Evolutionary conservation across 306 rosid species (phyloP), one percentile per base, ranked within the genome.

Genomic region (Fragaria nilgerrensis): DNA sequence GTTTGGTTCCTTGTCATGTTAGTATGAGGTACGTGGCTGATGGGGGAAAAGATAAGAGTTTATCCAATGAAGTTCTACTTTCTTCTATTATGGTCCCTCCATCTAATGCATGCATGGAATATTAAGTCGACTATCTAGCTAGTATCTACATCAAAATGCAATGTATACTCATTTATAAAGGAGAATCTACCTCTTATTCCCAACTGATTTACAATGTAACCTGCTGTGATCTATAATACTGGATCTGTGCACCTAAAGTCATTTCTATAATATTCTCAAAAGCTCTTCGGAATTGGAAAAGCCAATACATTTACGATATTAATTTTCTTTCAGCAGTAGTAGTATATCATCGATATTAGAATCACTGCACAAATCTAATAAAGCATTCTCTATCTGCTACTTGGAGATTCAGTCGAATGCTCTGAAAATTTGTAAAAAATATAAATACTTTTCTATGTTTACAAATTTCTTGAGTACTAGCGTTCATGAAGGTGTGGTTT

Each of bases 61-160:
- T 79, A 88, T 88, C 93, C 89, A 81, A 74, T 74, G 66, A 55
- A 71, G 59, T 78, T 75, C 86, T 82, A 79, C 80, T 75, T 78
- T 71, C 2, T 37, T 50, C 69, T 36, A 23, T 32, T 79, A 85
- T 78, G 87, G 88, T 89, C 85, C 89, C 86, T 70, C 88, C 84
- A 84, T 87, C 87, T 71, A 88, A 87, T 85, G 83, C 88, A 81
- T 73, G 85, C 88, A 81, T 73, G 85, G 92, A 89, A 84, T 86
- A 80, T 68, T 49, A 39, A 61, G 34, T 32, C 34, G 70, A 19
- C 52, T 14, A 48, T 45, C 14, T 8, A 36, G 41, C 48, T 66
- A 37, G 70, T 66, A 65, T 37, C 16, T 19, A 66, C 47, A 66
- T 66, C 70, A 66, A 66, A 37, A 66, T 37, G 45, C 48, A 37